Evolutionary conservation across 768 basidiomycete genomes (phyloP).

Genomic region (Lactarius pseudohatsudake): DNA sequence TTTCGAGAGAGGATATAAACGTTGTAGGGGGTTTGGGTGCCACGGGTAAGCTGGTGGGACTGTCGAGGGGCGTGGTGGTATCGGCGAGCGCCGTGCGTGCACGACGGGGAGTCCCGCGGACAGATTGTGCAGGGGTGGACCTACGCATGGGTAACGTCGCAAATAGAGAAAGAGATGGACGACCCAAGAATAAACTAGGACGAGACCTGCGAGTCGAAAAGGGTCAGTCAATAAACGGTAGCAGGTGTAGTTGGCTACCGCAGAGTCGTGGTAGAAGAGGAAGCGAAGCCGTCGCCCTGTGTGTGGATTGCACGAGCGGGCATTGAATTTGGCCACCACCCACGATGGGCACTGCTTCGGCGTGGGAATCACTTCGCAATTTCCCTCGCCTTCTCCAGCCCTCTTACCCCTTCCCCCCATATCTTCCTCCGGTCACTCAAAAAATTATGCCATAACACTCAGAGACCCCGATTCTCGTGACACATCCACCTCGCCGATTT

Average conservation of each 20-base stretch:
- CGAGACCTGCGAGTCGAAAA: not conserved
- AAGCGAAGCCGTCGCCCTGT: slow-evolving; percentile 27
- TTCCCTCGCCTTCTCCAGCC: slow-evolving; percentile 25
- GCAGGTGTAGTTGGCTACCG: slow-evolving; percentile 11
- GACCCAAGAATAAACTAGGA: not conserved
- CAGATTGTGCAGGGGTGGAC: slow-evolving; percentile 25
- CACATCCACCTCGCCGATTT: slow-evolving; percentile 24
- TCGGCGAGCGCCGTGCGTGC: slow-evolving; percentile 23
- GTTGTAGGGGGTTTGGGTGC: slow-evolving; percentile 47
- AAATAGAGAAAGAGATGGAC: slow-evolving; percentile 2
- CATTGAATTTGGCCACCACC: slow-evolving; percentile 32
- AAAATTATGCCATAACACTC: slow-evolving; percentile 5
- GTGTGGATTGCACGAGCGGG: slow-evolving; percentile 29
- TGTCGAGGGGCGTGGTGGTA: slow-evolving; percentile 27
- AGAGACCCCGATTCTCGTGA: not conserved
- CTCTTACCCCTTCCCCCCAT: not conserved
- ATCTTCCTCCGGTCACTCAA: not conserved
- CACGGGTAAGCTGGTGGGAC: slow-evolving; percentile 19
- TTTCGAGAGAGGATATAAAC: slow-evolving; percentile 68
- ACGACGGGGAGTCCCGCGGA: slow-evolving; percentile 31
- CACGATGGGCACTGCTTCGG: slow-evolving; percentile 29
- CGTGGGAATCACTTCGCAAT: slow-evolving; percentile 28
- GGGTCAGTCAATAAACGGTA: slow-evolving; percentile 12
- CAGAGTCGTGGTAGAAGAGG: slow-evolving; percentile 27
- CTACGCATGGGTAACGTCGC: slow-evolving; percentile 18